Conservation (phyloP, 2,329 filamentous ascomycete genomes). For the Elsinoe arachidis region DNA sequence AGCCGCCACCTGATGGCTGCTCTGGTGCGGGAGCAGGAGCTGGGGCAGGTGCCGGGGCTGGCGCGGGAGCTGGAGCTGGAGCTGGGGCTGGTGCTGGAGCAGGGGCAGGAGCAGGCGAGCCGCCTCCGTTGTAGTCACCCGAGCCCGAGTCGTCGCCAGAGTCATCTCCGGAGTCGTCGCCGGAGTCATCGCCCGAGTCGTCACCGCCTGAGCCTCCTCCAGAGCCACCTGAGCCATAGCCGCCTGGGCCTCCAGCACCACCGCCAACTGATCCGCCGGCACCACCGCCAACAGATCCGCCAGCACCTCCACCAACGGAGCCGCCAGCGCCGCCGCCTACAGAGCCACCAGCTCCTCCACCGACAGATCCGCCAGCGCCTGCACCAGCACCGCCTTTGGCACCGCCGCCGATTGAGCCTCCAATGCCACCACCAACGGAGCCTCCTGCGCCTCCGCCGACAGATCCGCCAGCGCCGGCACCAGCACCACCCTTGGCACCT, state of each 20-base stretch:
- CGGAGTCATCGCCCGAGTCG: neutral
- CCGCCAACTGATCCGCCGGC: neutral
- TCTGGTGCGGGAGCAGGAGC: neutral
- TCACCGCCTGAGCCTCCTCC: neutral
- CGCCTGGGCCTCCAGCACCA: neutral
- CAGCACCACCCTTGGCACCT: neutral
- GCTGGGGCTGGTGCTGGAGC: no score
- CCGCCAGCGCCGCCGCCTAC: neutral
- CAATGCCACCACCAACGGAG: neutral
- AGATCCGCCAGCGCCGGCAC: neutral
- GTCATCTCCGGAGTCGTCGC: neutral
- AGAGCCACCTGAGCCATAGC: neutral
- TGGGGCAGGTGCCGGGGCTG: neutral
- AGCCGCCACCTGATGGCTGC: slow-evolving; percentile 2
- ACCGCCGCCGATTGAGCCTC: no score
- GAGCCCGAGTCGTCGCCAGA: neutral
- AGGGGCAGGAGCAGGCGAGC: neutral
- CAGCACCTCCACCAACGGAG: neutral
- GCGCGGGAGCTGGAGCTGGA: neutral
- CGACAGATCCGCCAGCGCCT: neutral
- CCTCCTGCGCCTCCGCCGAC: neutral
- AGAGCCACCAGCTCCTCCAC: neutral
- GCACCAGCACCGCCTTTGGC: no score
- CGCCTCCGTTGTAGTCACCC: neutral
- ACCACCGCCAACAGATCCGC: neutral